Evolutionary conservation across 78 protist species (phyloP).

Genomic region (Polysphondylium violaceum): DNA sequence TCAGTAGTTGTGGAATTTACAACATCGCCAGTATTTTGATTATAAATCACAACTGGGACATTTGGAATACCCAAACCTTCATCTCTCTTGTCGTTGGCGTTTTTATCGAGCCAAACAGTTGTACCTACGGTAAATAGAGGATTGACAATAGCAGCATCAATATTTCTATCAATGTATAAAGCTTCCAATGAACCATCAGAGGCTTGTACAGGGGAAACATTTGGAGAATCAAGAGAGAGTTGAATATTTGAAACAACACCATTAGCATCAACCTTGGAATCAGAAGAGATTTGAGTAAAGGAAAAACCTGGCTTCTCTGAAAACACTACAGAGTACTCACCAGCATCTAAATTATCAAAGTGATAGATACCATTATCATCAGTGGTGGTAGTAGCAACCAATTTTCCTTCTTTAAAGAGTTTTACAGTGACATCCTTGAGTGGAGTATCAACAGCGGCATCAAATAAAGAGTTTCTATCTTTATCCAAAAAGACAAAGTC

Average conservation of each 20-base stretch:
- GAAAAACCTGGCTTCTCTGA: not conserved
- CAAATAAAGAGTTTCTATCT: constrained; percentile 20
- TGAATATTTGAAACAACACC: not conserved
- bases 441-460: not conserved
- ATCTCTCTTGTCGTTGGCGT: not conserved
- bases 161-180: constrained; percentile 5
- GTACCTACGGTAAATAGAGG: not conserved
- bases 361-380: constrained; percentile 15
- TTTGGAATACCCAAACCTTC: not conserved
- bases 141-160: not conserved
- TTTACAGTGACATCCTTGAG: not conserved
- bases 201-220: not conserved
- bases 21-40: not conserved
- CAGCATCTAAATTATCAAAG: constrained; percentile 19
- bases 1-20: constrained; percentile 3
- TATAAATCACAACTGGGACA: not conserved
- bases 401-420: not conserved
- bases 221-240: not conserved
- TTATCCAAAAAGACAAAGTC: constrained; percentile 31
- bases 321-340: constrained; percentile 18
- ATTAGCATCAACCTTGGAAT: not conserved
- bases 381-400: not conserved
- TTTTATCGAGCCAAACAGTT: constrained; percentile 8
- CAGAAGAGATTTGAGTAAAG: not conserved
- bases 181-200: not conserved